Evolutionary conservation across 2,329 filamentous ascomycete genomes (phyloP), one percentile per base, ranked within the genome.

Genomic region (Claviceps quebecensis): DNA sequence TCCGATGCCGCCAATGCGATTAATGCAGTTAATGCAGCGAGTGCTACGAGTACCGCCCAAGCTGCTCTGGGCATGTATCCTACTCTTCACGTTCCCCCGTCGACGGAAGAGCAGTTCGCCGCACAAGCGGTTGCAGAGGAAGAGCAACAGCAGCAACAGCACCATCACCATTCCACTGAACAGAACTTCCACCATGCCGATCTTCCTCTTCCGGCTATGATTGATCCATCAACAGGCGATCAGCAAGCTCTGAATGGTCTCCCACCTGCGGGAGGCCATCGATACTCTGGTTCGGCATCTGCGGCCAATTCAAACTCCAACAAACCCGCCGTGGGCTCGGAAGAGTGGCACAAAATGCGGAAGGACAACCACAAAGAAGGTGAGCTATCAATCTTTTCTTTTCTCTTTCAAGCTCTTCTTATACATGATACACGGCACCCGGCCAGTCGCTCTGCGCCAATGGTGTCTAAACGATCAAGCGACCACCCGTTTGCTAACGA

Each of bases 321-420:
- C 29, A 45, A 45, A 68, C 90, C 90, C 7, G 80, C 84, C 6
- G 93, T 97, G n/a, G 93, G 93, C 2, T 93, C 89, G 2, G 88
- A 95, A 50, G 91, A 97, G 68, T 98, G 93, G 93, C 93, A 98
- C 67, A 95, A 95, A 67, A 83, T 95, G 61, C 82, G 93, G 55
- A 93, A 95, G 65, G 91, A 97, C 62, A 98, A 97, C 57, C 93
- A 98, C 72, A 98, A 98, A 78, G 91, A 97, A 76, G 93, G 91
- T 93, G 70, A 63, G 78, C 29, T 34, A 34, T 11, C 29, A 34
- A 34, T 4, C 9, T 9, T 19, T 13, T 17, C 8, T n/a, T 13
- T 29, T 37, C 7, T 6, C 19, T 9, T 26, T 19, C 22, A 11
- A 34, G 29, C 9, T 34, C 29, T 34, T 34, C 9, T 9, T 34